Evolutionary conservation across 1,284 basidiomycete genomes (phyloP), one percentile per base, ranked within the genome.

Genomic region (Microbotryum silenes-acaulis): DNA sequence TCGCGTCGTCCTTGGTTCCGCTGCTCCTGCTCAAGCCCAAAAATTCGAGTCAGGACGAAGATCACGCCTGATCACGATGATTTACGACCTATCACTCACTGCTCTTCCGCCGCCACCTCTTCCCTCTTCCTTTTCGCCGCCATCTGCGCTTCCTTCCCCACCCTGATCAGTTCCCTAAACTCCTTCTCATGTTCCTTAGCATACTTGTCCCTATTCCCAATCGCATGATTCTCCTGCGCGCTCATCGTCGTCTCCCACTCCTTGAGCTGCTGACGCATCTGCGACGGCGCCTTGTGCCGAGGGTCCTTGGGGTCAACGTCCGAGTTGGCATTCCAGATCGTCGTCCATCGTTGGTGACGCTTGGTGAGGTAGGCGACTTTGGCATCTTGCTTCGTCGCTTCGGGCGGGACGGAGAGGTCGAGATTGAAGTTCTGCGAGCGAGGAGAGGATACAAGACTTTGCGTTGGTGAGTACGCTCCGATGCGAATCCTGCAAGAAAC

Each of bases 261-360:
- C 16, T 3, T 8, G n/a, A 68, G 47, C 23, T 64, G 60, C n/a
- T 46, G 37, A 20, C 53, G 31, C 27, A 68, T 18, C 25, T 58
- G 51, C 20, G 20, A 44, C 6, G 45, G 31, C 3, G n/a, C 51
- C 53, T 62, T 54, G 47, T 56, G 61, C 33, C 47, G 45, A n/a
- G 57, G 25, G 12, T 62, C 50, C 1, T 59, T 44, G 6, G 42
- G 4, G 1, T 45, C 42, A 5, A 66, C 33, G 49, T 69, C 67
- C 21, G 49, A 49, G 53, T 69, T 69, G 1, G 67, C 50, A 57
- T 69, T 69, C 62, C 62, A 67, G 2, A 64, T 9, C n/a, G 51
- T 57, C 7, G 60, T 48, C 54, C 54, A 69, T 1, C 61, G 61
- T 0, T 46, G 57, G 47, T 62, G 62, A 1, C 67, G 62, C 4